Evolutionary conservation across 371 early-diverging fungal genomes (phyloP).

Genomic region (Nematocida ausubeli): DNA sequence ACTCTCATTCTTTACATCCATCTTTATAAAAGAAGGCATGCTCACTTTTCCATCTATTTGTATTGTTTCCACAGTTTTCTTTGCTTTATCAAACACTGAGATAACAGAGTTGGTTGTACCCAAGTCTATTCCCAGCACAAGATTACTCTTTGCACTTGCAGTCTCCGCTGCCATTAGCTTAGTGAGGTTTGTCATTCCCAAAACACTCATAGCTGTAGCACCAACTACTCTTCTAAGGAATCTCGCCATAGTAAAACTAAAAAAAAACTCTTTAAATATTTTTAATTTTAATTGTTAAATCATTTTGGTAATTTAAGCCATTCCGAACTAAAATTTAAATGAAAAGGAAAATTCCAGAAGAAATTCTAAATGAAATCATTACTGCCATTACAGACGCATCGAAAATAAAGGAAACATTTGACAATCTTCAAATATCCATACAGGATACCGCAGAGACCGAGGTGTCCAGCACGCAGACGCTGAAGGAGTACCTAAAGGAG

Average conservation of each 20-base stretch:
- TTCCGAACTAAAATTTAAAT: conserved; percentile 14
- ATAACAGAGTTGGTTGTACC: conserved; percentile 90
- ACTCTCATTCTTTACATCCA: conserved; percentile 74
- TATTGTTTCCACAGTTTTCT: conserved; percentile 71
- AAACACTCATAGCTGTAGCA: not conserved
- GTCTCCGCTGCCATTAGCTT: not conserved
- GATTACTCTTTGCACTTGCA: not conserved
- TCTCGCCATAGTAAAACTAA: not conserved
- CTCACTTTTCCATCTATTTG: conserved; percentile 91
- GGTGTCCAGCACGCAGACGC: not conserved
- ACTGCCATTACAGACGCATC: not conserved
- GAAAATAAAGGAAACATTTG: not conserved
- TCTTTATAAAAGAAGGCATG: conserved; percentile 85
- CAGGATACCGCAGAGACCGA: not conserved
- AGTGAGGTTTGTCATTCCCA: not conserved
- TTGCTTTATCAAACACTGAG: conserved; percentile 88
- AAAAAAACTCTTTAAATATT: conserved; percentile 33
- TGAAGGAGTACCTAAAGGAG: conserved; percentile 28
- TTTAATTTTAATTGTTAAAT: conserved; percentile 23
- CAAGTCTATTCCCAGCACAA: conserved; percentile 72
- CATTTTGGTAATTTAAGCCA: conserved; percentile 15
- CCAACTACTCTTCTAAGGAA: conserved; percentile 15
- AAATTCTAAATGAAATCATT: not conserved
- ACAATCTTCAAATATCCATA: conserved; percentile 10
- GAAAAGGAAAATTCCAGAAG: conserved; percentile 31